Base-by-base conservation (phyloP, 2,329 filamentous ascomycete species). In the Clarireedia homoeocarpa region DNA sequence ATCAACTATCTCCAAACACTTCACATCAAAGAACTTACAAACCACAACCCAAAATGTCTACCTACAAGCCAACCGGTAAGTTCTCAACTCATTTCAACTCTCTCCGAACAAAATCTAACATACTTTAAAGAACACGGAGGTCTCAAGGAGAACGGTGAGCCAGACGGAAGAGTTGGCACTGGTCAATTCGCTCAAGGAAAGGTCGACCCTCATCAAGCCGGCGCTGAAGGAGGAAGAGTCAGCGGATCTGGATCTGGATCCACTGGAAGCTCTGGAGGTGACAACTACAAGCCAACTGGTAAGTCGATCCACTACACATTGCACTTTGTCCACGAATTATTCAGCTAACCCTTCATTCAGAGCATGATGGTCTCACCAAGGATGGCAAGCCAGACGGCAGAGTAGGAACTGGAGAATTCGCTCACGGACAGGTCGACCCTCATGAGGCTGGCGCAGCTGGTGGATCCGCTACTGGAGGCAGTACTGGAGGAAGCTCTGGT, bases 361-460 rank as follows among this genome's bases (percentile, higher is more conserved):
- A 74, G 66, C 71, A 74, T 63, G 69, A 67, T 61, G 72, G 72
- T 57, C 69, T 74, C 57, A 71, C 71, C 61, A 66, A 73, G 63
- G 72, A 74, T 61, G 72, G 72, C 51, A 69, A 70, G 51, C 71
- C 70, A 52, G 72, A 74, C 60, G 65, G 70, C 63, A 69, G 72
- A 57, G 71, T 74, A 50, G 69, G 68, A 53, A 74, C 72, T 55
- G 72, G 71, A 53, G 30, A 54, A 24, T 54, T 54, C 15, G 51
- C 51, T 17, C 10, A 54, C 9, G 51, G 51, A 2, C 24, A 40
- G 9, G 51, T 49, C 15, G 45, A 54, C 20, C 51, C 44, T 34
- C 20, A 20, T 30, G 51, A 48, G 39, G 20, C 42, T 20, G 39
- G 39, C 9, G 39, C 39, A n/a, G 3, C 7, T 3, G 15, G 39